Base-by-base conservation (phyloP, 352 stramenopile species). In the Globisporangium nunn region DNA sequence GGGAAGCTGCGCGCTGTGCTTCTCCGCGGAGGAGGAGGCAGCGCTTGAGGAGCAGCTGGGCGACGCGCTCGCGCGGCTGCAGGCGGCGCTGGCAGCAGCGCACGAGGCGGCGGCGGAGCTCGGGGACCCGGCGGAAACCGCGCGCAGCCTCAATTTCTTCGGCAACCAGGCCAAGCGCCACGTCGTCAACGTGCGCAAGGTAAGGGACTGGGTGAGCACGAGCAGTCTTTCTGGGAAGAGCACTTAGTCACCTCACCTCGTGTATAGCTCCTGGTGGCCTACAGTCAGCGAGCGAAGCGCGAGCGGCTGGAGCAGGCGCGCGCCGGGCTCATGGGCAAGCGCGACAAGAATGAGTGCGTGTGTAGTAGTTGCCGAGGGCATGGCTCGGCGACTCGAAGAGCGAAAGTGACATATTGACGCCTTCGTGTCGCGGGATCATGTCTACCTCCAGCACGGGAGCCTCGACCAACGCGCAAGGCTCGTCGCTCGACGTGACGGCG, bases 21-120 rank as follows among this genome's bases (percentile, higher is more conserved):
- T 84, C 56, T 82, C 75, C 0, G 58, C 52, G 4, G 70, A 77
- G 31, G 82, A 92, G 50, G 82, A 92, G 62, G 73, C 81, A 58
- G 54, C 52, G 29, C 60, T 89, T 6, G 78, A 89, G 55, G 74
- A 85, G 50, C 71, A 74, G 37, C 66, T 90, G 50, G 81, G 65
- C 56, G 77, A 72, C 17, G 67, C 66, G 12, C 67, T 87, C 35
- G 50, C 59, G 23, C 48, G 64, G 40, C 74, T 75, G 44, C 61
- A 68, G 46, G 62, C 64, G 17, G 72, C 70, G 23, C 15, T 90
- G 17, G 44, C 58, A 3, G 58, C 68, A 0, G 70, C 68, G 2
- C 67, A 82, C n/a, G 78, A 90, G 29, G 74, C 50, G 55, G 50
- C 67, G 2, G 54, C 76, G 43, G 78, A 87, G 59, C 56, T 83